Base-by-base conservation (phyloP, 495 filamentous ascomycete species). In the Daldinia childiae region DNA sequence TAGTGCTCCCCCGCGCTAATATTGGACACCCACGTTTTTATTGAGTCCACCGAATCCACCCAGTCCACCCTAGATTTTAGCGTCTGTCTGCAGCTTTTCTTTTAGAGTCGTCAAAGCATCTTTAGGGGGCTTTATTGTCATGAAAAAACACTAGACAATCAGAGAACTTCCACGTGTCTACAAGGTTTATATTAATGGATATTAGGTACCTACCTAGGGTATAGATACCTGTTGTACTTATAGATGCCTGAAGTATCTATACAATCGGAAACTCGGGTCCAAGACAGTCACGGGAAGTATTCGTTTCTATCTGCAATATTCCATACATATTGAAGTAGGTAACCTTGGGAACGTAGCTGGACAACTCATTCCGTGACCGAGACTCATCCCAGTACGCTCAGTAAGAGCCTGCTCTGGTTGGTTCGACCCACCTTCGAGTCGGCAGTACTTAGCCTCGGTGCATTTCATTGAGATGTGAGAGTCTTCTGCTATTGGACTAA, bases 361-460 rank as follows among this genome's bases (percentile, higher is more conserved):
- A 64, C 66, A 66, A 64, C 56, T 61, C 62, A 71, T 65, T 64
- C 41, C 39, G 64, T 50, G 65, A 67, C 64, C 66, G 64, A 65
- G 30, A 48, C 48, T 41, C 43, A 39, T 27, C 48, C 48, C 39
- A 39, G 50, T 62, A 63, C 36, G 38, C 39, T 48, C 17, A 64
- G 19, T 12, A 62, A 62, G 36, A 27, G 8, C 51, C 24, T 2
- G 8, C 24, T 65, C 41, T 69, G 56, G 69, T 77, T 77, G 69
- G 66, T 38, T 48, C 64, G 45, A 58, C 54, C 21, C 38, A 29
- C 36, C 32, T 61, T 71, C 66, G 66, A 73, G 50, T 45, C 72
- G 66, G 69, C 72, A 51, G 75, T 62, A 55, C 54, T 41, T 62
- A 71, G 69, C 69, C 75, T 71, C 57, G 50, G 55, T 73, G 75